Base-by-base conservation (phyloP, 352 stramenopile species). In the Phytopythium montanum region DNA sequence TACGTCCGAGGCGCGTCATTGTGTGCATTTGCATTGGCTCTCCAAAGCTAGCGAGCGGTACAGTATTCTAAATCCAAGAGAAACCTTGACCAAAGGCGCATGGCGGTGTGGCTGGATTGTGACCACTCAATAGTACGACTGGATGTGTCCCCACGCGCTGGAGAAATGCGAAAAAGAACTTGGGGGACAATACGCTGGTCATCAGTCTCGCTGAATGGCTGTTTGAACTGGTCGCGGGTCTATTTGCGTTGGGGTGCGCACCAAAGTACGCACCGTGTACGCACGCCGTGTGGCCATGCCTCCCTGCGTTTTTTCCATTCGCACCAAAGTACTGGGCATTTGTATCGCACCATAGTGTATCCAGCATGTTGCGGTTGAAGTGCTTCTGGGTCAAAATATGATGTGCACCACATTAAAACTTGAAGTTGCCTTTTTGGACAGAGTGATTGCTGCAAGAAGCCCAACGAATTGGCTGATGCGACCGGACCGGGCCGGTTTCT, bases 321-420 rank as follows among this genome's bases (percentile, higher is more conserved):
- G 21, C 19, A 7, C 39, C 39, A 45, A 25, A 45, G 39, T 18
- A 18, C 36, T 42, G 36, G 36, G 36, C 36, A 42, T n/a, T 42
- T 42, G 36, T 9, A 42, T 7, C 36, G 36, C 9, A 18, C 36
- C n/a, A 42, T n/a, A n/a, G n/a, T n/a, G n/a, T n/a, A n/a, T n/a
- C n/a, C n/a, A n/a, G 39, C 44, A 50, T 19, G 44, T 50, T 50
- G 44, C 31, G 31, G 44, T 50, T 50, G 44, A 50, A 50, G 44
- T 50, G 44, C 5, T 21, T n/a, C 29, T 50, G 19, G 44, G 21
- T 26, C 21, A 13, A 31, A 31, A 31, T 14, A 10, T 31, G 21
- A 12, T 50, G 44, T 50, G 44, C 7, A 19, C 23, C 44, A 50
- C 44, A 50, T 8, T 10, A 50, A 31, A 26, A 14, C 19, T 52